phyloP scores from a whole-genome alignment of 2,329 filamentous ascomycete species.

The Clarireedia homoeocarpa region DNA sequence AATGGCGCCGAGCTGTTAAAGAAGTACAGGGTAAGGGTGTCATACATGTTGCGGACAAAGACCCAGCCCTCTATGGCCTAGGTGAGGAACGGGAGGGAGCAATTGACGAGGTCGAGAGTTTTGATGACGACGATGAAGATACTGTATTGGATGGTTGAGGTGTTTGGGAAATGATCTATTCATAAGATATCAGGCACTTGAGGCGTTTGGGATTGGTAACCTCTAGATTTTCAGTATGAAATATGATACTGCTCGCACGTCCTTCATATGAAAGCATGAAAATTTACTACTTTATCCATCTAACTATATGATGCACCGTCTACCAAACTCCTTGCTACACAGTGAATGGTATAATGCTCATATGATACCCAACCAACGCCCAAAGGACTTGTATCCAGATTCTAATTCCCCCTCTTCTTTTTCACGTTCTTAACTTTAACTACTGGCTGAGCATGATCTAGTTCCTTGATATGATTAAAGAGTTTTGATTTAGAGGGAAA shows the following conservation, averaged over 20 bases:
- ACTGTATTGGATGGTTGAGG: conserved; percentile 26
- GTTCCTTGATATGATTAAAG: conserved; percentile 53
- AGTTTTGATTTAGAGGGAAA: conserved; percentile 56
- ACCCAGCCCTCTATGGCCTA: conserved; percentile 48
- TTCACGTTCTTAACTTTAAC: conserved; percentile 20
- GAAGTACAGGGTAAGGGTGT: conserved; percentile 76
- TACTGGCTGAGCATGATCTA: conserved; percentile 45
- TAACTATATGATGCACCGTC: neutral
- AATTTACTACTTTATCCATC: neutral
- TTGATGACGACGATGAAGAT: conserved; percentile 57
- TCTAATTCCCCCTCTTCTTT: conserved; percentile 13
- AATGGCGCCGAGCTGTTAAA: conserved; percentile 71
- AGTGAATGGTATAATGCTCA: conserved; percentile 5
- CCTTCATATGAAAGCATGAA: too few relatives aligned
- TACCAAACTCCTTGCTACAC: conserved; percentile 7
- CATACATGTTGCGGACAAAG: conserved; percentile 71
- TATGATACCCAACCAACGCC: neutral
- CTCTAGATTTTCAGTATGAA: neutral
- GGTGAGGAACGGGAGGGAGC: conserved; percentile 58
- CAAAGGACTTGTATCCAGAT: neutral
- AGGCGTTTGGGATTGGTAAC: neutral
- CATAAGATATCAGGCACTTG: neutral
- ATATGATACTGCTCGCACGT: neutral
- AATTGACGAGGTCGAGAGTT: conserved; percentile 81
- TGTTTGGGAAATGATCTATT: neutral